Base-by-base conservation (phyloP, 176 grass and related monocot genomes). In the Oryza glumipatula region DNA sequence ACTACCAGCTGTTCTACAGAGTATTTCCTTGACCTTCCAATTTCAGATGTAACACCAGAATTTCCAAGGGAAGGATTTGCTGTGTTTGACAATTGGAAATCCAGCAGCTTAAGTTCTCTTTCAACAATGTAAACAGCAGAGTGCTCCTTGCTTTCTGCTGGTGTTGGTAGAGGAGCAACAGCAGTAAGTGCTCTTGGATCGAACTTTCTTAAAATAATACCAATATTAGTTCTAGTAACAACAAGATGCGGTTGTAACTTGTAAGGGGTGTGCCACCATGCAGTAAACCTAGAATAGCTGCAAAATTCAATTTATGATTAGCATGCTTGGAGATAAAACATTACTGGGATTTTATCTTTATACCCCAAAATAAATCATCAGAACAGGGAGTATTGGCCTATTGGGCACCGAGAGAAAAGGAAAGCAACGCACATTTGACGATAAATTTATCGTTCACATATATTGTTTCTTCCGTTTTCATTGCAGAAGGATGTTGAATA, bases 251-350 rank as follows among this genome's bases (percentile, higher is more conserved):
- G 93, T 65, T 99, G 96, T 38, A 99, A 89, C 91, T 65, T 99
- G 96, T 38, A 99, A 89, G 49, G 93, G 96, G 81, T 99, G 96
- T n/a, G 91, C 96, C 80, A 99, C 96, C 96, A 99, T 96, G 88
- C 96, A 99, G 75, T 96, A 96, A 82, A 91, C 96, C 96, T 99
- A 88, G 39, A 90, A 77, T 76, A 79, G 72, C 4, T 63, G 33
- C 78, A 88, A 72, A 68, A 65, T 47, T 63, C 52, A 76, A 45
- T 58, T 21, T 35, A 85, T 65, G 33, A 26, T 81, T 91, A 85
- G 72, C 82, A 88, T 38, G 23, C 60, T 82, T 86, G 9, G 82
- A 35, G 26, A 71, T 84, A 75, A 64, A 80, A 51, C 65, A 83
- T 48, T 19, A 74, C 17, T 23, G 58, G 23, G 41, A 4, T 70